Evolutionary conservation across 306 rosid species (phyloP).

Genomic region (Biancaea sappan): DNA sequence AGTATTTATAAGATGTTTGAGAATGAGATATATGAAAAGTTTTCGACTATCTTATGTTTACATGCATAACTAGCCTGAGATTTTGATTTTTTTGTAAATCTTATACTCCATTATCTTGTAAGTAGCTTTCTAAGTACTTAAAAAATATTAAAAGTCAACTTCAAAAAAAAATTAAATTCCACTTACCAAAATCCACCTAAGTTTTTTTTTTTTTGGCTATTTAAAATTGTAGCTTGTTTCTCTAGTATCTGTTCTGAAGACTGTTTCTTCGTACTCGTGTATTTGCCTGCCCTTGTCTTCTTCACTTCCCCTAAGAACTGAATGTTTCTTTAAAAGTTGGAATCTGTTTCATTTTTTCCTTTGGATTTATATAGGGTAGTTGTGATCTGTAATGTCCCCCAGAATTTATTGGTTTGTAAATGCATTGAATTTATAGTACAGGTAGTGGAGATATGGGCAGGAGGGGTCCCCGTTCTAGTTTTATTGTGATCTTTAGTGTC

Average conservation of each 20-base stretch:
- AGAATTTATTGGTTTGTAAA: slow-evolving; percentile 4
- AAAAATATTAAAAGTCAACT: too few species aligned
- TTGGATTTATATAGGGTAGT: neutral
- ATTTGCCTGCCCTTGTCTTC: neutral
- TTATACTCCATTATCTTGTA: neutral
- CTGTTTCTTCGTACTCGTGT: neutral
- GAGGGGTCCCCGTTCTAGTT: neutral
- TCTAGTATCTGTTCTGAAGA: neutral
- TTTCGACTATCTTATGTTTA: neutral
- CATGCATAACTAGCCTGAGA: neutral
- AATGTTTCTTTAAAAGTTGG: neutral
- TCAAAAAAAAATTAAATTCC: too few species aligned
- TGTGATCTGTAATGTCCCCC: neutral
- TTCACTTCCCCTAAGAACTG: neutral
- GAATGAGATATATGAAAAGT: neutral
- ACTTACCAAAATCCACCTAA: neutral
- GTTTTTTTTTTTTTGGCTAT: neutral
- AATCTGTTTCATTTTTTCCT: neutral
- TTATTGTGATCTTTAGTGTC: neutral
- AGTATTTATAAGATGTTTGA: neutral
- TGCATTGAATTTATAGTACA: neutral
- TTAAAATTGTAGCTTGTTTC: neutral
- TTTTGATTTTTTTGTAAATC: neutral
- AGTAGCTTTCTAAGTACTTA: neutral
- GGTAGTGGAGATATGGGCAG: neutral